Evolutionary conservation across 495 filamentous ascomycete genomes (phyloP), one percentile per base, ranked within the genome.

Genomic region (Penicillium lividum): DNA sequence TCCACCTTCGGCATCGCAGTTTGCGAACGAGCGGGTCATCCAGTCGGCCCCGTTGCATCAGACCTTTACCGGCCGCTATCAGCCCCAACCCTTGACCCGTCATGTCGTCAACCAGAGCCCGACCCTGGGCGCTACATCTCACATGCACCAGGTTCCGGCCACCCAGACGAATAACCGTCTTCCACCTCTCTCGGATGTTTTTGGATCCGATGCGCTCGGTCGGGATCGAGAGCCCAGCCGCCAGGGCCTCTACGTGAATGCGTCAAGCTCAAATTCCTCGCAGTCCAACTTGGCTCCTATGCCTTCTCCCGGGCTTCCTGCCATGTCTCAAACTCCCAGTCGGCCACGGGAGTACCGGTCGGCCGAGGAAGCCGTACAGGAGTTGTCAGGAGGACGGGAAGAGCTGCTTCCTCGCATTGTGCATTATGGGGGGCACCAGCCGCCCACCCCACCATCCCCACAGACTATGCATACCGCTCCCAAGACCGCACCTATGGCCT

Each of bases 1-100:
- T n/a, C 91, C 94, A 15, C 94, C 94, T 0, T 91, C 93, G n/a
- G 92, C 95, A 60, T 85, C 93, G 54, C 91, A 95, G 47, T 98
- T 98, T 65, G 93, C 94, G 51, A 88, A 94, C 67, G 94, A 98
- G 75, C 82, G 94, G 55, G 92, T 98, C 30, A 93, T 98, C 54
- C 94, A 98, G 75, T 98, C 94, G 5, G 94, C 94, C 3, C 94
- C 94, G 13, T 79, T 98, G n/a, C 84, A 96, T 66, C 92, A 96
- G 71, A 93, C 90, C 13, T 98, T 98, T 71, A 97, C 94, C 13
- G 93, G 94, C 45, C 83, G 90, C 57, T 88, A 93, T 63, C 86
- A 92, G 63, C 85, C 90, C 13, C 89, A 91, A 62, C 90, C 89
- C 1, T 76, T 90, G 64, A 91, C 89, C 34, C 87, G 92, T 52